Base-by-base conservation (phyloP, 768 basidiomycete species). In the Pulveroboletus ravenelii region DNA sequence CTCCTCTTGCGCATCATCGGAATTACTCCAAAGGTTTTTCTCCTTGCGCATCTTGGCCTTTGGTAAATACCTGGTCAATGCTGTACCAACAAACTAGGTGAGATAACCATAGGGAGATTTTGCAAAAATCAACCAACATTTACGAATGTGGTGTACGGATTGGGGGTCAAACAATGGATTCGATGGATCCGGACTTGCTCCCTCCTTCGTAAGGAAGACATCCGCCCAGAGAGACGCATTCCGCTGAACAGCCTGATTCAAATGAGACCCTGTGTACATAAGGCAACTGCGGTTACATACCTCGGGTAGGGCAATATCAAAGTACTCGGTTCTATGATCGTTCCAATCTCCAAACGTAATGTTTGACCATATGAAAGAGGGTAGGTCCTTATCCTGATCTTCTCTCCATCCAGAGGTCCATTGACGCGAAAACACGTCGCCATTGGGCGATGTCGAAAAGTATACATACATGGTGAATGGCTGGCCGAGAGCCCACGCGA, bases 211-310 rank as follows among this genome's bases (percentile, higher is more conserved):
- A 8, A 95, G 67, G 64, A 87, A 88, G 6, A 93, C 74, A 59
- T 94, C 89, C 14, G 86, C 86, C 86, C 87, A 95, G 42, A 93
- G 67, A 2, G 87, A 81, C 10, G 80, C 87, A 62, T 95, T 95
- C 50, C 74, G 75, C 61, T 87, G 75, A 10, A 93, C 92, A 43
- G 74, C 76, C 90, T 93, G 58, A 27, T 32, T 44, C 20, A 20
- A 36, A 31, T 64, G 54, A 37, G 39, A 43, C 25, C 15, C 31
- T 5, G 45, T 54, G 44, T 18, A 41, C 20, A 31, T 10, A 46
- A 37, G 41, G 48, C 29, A 40, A 29, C 8, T 31, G 20, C 42
- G 47, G 32, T 8, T 29, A 35, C 76, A 56, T 64, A 90, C 90
- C 70, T 78, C 67, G 1, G 90, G 91, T 45, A 93, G 73, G 27